A percentile compares a stretch with the other conserved stretches of the same genome.
Conservation (phyloP, 176 grass and related monocot genomes). For the Carex littledalei region DNA sequence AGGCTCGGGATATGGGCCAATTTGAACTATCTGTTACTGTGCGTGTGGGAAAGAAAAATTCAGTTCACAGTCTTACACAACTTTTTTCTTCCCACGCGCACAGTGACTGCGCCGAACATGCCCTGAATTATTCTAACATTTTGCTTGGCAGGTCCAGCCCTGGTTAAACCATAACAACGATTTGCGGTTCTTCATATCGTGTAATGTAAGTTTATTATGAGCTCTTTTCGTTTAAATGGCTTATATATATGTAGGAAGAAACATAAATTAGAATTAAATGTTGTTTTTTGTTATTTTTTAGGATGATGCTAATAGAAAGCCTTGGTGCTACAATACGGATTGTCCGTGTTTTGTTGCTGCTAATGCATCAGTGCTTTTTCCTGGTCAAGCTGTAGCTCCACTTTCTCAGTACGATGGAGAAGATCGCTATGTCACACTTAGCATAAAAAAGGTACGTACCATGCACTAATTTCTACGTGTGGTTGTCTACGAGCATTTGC, state of each 20-base stretch:
- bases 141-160: not conserved
- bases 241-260: not conserved
- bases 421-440: not conserved
- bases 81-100: no score
- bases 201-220: not conserved
- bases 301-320: not conserved
- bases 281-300: not conserved
- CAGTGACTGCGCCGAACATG: no score
- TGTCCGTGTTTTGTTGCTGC: slow-evolving; percentile 6
- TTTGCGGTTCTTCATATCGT: not conserved
- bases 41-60: no score
- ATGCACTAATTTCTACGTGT: not conserved
- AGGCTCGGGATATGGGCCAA: no score
- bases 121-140: not conserved
- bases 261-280: no score
- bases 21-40: no score
- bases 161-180: not conserved
- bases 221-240: no score
- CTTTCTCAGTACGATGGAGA: not conserved
- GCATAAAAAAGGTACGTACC: not conserved
- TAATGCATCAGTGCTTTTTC: not conserved
- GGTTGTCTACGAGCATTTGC: no score
- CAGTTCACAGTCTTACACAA: no score
- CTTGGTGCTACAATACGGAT: not conserved
- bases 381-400: not conserved